Evolutionary conservation across 2,329 filamentous ascomycete genomes (phyloP).

Genomic region (Amauroascus verrucosus): DNA sequence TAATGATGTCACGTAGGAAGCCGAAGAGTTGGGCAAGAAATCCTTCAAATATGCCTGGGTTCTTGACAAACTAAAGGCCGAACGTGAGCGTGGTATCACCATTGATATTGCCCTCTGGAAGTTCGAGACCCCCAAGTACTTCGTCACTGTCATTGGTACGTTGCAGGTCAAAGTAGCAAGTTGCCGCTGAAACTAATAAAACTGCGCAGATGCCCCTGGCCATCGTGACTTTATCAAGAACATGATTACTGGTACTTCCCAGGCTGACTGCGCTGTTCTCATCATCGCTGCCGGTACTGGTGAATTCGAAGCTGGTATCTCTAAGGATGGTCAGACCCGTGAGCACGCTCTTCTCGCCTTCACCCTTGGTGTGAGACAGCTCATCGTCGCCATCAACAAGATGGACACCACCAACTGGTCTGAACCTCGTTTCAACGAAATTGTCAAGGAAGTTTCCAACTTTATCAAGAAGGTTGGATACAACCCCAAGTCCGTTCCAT

Average conservation of each 20-base stretch:
- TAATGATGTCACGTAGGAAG: constrained; percentile 58
- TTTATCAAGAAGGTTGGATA: constrained; percentile 99
- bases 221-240: constrained; percentile 99
- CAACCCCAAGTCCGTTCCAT: constrained; percentile 97
- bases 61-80: constrained; percentile 99
- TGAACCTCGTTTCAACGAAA: constrained; percentile 92
- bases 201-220: constrained; percentile 70
- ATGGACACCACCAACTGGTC: constrained; percentile 99
- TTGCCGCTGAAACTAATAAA: background rate
- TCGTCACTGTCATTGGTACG: constrained; percentile 93
- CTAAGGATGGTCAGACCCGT: constrained; percentile 99
- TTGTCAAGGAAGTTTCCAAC: constrained; percentile 99
- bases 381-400: constrained; percentile 99
- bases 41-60: constrained; percentile 99
- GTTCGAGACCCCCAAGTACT: constrained; percentile 98
- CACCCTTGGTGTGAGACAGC: constrained; percentile 99
- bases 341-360: constrained; percentile 99
- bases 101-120: constrained; percentile 99
- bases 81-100: constrained; percentile 99
- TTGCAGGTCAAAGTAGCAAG: background rate
- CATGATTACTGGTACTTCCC: constrained; percentile 99
- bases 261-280: constrained; percentile 99
- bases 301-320: constrained; percentile 99
- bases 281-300: constrained; percentile 99
- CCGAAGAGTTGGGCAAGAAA: constrained; percentile 97